Evolutionary conservation across 768 basidiomycete species (phyloP), one percentile per base, ranked within the genome.

Genomic region (Calocera cornea): DNA sequence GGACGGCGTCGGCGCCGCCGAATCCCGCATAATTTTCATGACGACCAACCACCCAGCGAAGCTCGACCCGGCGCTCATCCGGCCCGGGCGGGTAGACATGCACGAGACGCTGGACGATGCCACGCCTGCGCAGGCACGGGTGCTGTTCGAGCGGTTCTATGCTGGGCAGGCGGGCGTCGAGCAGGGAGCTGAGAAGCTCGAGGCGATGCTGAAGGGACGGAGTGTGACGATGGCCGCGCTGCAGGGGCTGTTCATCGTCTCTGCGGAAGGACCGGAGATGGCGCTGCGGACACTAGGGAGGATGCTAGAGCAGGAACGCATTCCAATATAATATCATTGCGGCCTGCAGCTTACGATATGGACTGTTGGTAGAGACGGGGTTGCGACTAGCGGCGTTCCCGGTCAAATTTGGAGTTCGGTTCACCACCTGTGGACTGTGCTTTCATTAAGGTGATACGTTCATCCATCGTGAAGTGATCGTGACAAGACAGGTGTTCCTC

Each of bases 1-100:
- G 1, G 97, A 99, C 74, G 97, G 97, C 19, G 95, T 99, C 33
- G 95, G 93, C 2, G 97, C 95, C 12, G 92, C 94, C 44, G 95
- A 97, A 78, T 94, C 97, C 73, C 87, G 97, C n/a, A 88, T 99
- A 74, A 85, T 99, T 38, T 99, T 99, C 78, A 90, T 99, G 87
- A 99, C 97, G 0, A 98, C 97, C n/a, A 99, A 99, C 76, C 97
- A 98, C 72, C 75, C 90, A 66, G 86, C 90, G 68, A 83, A 82
- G 69, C 84, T 99, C 38, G 97, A 99, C 77, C 88, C 92, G 5
- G 97, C 95, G 0, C 84, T 99, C 54, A 92, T 98, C 73, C 87
- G 97, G 64, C 95, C 97, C 0, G 97, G 97, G 19, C 85, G 97
- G 11, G 95, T 99, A 47, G 97, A 99, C 76, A 76, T 97, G 54